Base-by-base conservation (phyloP, 495 filamentous ascomycete genomes). In the Penicillium coffeae region DNA sequence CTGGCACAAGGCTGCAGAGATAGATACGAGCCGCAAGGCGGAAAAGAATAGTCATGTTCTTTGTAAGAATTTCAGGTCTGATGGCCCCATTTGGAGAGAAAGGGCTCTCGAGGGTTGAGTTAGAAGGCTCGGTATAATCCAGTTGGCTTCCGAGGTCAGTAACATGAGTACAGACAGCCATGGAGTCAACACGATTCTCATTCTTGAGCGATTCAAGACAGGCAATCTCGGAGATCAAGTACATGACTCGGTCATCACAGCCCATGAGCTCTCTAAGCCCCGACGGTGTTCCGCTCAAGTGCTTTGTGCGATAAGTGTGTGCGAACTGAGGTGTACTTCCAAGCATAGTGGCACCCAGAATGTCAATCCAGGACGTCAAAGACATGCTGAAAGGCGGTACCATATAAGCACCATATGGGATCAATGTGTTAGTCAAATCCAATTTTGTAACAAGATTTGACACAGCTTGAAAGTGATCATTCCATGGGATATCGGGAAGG, bases 191-290 rank as follows among this genome's bases (percentile, higher is more conserved):
- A 67, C 90, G 84, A 34, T 85, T 86, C 21, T 90, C 86, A 22
- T 71, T 70, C 76, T 91, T 95, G 48, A 96, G 76, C 2, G 87
- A 86, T 56, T 98, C 93, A 32, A 98, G 76, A 69, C 93, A 98
- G 18, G 92, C 88, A 55, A 96, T 95, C 63, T 98, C 93, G 1
- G 90, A 95, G 60, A 98, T 95, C 51, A 97, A 78, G 63, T 95
- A 98, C 93, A 98, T 96, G 59, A 98, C 83, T 18, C 85, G 82
- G 71, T 98, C 93, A 48, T 98, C 93, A 66, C 93, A 98, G 47
- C 93, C 93, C 93, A 97, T 98, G 9, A 98, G 77, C 63, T 96
- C 93, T 32, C 84, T 82, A 16, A 98, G 74, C 3, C 93, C 93
- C 15, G 85, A 82, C 30, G 85, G 80, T 9, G 81, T 75, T 1